phyloP scores from a whole-genome alignment of 208 protist genomes.

The Sergeia podlipaevii region DNA sequence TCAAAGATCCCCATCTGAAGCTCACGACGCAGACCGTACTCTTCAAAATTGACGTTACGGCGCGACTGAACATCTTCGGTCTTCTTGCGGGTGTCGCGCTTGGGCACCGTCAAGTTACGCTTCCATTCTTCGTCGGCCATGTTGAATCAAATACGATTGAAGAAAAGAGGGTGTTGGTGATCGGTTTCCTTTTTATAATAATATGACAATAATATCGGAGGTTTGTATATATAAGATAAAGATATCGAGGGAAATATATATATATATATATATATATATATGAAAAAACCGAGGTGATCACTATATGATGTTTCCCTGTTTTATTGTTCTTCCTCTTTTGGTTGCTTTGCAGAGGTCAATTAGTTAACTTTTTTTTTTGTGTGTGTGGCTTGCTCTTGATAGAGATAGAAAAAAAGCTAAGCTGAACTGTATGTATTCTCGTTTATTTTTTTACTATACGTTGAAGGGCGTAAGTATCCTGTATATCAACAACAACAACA shows the following conservation, averaged over 20 bases:
- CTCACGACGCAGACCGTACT: slow-evolving; percentile 97
- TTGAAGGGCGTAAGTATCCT: neutral
- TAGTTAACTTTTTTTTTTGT: slow-evolving; percentile 8
- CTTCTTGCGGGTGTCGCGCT: slow-evolving; percentile 87
- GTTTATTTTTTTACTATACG: slow-evolving; percentile 8
- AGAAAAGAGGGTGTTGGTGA: slow-evolving; percentile 1
- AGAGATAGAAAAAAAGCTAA: neutral
- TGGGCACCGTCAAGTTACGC: slow-evolving; percentile 56
- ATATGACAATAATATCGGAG: slow-evolving; percentile 2
- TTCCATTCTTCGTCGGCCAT: slow-evolving; percentile 89
- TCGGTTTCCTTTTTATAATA: slow-evolving; percentile 6
- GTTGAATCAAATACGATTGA: neutral
- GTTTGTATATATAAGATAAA: neutral
- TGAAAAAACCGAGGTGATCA: too few relatives aligned
- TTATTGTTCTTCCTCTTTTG: slow-evolving; percentile 6
- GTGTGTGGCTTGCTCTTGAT: slow-evolving; percentile 4
- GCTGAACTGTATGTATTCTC: slow-evolving; percentile 5
- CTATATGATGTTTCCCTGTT: too few relatives aligned
- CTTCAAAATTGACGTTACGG: slow-evolving; percentile 98
- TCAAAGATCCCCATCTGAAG: slow-evolving; percentile 99
- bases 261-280: slow-evolving; percentile 11
- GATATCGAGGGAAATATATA: neutral
- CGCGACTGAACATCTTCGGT: slow-evolving; percentile 98
- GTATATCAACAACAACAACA: slow-evolving; percentile 14
- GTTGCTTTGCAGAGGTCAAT: slow-evolving; percentile 1